A percentile compares a stretch with the other conserved stretches of the same genome.
phyloP scores from a whole-genome alignment of 225 moss, liverwort and hornwort species.

The Sphagnum contortum region DNA sequence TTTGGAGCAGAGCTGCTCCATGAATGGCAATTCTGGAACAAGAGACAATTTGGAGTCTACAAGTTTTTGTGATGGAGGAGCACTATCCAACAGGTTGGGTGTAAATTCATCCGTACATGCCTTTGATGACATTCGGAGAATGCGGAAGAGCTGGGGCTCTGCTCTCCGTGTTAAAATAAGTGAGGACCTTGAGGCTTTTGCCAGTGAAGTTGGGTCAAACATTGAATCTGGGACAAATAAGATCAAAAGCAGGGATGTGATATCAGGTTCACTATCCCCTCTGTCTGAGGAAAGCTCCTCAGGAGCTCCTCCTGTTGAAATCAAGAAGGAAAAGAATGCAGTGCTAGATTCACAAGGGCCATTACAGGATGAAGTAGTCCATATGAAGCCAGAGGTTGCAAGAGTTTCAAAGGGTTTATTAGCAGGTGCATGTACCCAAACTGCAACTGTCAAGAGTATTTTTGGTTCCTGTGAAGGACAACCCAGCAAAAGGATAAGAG shows the following conservation, averaged over 20 bases:
- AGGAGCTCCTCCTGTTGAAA: neutral
- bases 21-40: constrained; percentile 9
- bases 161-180: constrained; percentile 58
- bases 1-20: too few species aligned
- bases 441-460: neutral
- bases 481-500: constrained; percentile 7
- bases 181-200: constrained; percentile 8
- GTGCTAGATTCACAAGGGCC: constrained; percentile 2
- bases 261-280: neutral
- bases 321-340: neutral
- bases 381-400: too few species aligned
- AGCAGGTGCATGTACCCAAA: too few species aligned
- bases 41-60: too few species aligned
- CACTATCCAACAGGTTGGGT: constrained; percentile 15
- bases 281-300: neutral
- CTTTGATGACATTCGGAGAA: constrained; percentile 50
- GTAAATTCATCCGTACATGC: constrained; percentile 50
- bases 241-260: constrained; percentile 3
- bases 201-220: constrained; percentile 7
- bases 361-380: neutral
- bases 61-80: too few species aligned
- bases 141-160: constrained; percentile 92
- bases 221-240: neutral
- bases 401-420: too few species aligned
- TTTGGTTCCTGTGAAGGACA: neutral